phyloP scores from a whole-genome alignment of 345 rosid genomes.

The Eutrema japonicum region DNA sequence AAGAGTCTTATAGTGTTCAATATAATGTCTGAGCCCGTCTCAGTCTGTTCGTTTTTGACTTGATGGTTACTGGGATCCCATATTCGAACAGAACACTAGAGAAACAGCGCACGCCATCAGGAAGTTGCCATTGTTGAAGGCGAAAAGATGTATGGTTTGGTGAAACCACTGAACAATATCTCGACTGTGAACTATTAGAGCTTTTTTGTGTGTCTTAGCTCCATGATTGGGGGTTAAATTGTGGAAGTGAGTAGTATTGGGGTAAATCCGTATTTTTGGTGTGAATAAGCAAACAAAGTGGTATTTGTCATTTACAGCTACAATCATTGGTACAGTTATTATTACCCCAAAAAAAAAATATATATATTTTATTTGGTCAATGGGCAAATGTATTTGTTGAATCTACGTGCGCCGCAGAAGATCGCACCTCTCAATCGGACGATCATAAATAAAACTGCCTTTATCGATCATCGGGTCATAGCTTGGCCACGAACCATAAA shows the following conservation, averaged over 20 bases:
- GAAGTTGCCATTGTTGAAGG: conserved; percentile 66
- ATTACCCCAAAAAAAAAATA: neutral
- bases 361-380: neutral
- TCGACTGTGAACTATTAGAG: neutral
- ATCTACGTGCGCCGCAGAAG: conserved; percentile 30
- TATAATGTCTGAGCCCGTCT: too few species aligned
- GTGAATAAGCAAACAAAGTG: conserved; percentile 25
- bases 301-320: conserved; percentile 39
- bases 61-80: too few species aligned
- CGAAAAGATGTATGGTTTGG: conserved; percentile 44
- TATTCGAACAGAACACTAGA: too few species aligned
- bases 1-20: too few species aligned
- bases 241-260: neutral
- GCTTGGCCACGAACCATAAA: neutral
- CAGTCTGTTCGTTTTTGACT: too few species aligned
- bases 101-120: conserved; percentile 66
- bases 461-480: neutral
- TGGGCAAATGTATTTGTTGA: conserved; percentile 10
- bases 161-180: neutral
- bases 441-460: neutral
- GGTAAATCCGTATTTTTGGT: neutral
- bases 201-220: neutral
- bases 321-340: conserved; percentile 24
- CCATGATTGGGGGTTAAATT: neutral
- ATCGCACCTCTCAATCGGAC: conserved; percentile 28